phyloP scores from a whole-genome alignment of 2,329 filamentous ascomycete genomes.

The Aureobasidium namibiae region DNA sequence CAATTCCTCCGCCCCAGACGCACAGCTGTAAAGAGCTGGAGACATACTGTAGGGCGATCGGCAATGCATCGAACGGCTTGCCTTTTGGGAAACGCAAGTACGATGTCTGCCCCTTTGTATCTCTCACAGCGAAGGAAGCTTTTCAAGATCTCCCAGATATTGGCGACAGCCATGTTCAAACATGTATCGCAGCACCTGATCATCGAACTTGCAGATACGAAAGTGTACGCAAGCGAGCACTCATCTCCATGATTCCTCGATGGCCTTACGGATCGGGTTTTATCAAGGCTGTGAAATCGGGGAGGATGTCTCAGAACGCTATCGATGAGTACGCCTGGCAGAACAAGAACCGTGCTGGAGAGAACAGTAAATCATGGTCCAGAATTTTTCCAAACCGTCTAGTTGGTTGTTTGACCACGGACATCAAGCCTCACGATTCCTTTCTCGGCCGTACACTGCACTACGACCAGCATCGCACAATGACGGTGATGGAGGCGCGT shows the following conservation, averaged over 20 bases:
- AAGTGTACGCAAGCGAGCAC: slow-evolving; percentile 32
- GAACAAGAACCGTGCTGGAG: slow-evolving; percentile 27
- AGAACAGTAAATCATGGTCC: slow-evolving; percentile 34
- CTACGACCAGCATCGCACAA: slow-evolving; percentile 54
- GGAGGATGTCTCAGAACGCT: slow-evolving; percentile 12
- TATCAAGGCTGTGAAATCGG: slow-evolving; percentile 16
- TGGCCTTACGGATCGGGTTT: slow-evolving; percentile 34
- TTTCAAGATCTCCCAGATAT: slow-evolving; percentile 55
- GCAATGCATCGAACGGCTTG: slow-evolving; percentile 51
- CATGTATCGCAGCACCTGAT: slow-evolving; percentile 59
- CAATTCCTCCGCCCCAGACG: slow-evolving; percentile 49
- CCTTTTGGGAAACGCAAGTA: slow-evolving; percentile 48
- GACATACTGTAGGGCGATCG: slow-evolving; percentile 42
- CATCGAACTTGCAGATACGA: slow-evolving; percentile 48
- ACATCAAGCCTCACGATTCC: slow-evolving; percentile 42
- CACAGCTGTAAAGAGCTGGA: slow-evolving; percentile 38
- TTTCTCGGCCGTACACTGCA: slow-evolving; percentile 52
- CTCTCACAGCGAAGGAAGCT: slow-evolving; percentile 45
- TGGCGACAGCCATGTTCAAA: slow-evolving; percentile 51
- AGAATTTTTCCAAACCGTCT: slow-evolving; percentile 46
- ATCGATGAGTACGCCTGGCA: slow-evolving; percentile 6
- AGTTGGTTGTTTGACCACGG: slow-evolving; percentile 57
- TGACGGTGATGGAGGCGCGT: slow-evolving; percentile 59
- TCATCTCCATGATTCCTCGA: slow-evolving; percentile 53
- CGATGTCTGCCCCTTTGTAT: slow-evolving; percentile 52